phyloP scores from a whole-genome alignment of 2,329 filamentous ascomycete genomes.

The Leptographium galeiforme region DNA sequence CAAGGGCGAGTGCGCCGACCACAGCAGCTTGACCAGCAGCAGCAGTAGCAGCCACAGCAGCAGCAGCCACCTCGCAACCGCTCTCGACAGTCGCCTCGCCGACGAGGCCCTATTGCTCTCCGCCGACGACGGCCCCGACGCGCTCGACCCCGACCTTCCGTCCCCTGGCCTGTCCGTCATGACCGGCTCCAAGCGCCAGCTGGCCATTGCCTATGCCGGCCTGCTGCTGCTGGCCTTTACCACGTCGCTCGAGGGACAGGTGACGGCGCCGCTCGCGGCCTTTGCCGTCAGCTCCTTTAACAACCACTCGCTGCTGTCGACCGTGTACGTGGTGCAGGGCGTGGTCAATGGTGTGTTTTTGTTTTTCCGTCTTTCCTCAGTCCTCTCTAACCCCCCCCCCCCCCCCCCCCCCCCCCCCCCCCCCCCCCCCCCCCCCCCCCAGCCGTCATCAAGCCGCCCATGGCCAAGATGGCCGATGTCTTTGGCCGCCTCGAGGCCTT shows the following conservation, averaged over 20 bases:
- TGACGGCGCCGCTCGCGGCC: conserved; percentile 43
- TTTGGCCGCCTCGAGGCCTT: conserved; percentile 50
- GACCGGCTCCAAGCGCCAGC: conserved; percentile 3
- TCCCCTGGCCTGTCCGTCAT: not conserved
- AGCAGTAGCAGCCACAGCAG: no score
- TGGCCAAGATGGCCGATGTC: conserved; percentile 48
- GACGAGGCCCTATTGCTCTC: not conserved
- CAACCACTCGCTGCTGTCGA: conserved; percentile 50
- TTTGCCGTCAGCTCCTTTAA: conserved; percentile 53
- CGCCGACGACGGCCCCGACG: not conserved
- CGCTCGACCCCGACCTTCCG: not conserved
- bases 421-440: no score
- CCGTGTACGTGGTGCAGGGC: conserved; percentile 48
- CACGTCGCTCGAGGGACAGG: conserved; percentile 54
- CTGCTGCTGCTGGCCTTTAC: conserved; percentile 48
- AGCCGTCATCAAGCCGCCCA: conserved; percentile 46
- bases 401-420: no score
- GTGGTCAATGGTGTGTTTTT: conserved; percentile 50
- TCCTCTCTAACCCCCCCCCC: no score
- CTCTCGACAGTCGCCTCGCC: not conserved
- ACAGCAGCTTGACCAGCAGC: not conserved
- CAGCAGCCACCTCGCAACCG: not conserved
- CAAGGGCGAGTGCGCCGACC: not conserved
- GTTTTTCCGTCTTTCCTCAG: no score
- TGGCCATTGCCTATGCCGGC: conserved; percentile 14